Base-by-base conservation (phyloP, 108 stramenopile genomes). In the Epipyxis sp. region DNA sequence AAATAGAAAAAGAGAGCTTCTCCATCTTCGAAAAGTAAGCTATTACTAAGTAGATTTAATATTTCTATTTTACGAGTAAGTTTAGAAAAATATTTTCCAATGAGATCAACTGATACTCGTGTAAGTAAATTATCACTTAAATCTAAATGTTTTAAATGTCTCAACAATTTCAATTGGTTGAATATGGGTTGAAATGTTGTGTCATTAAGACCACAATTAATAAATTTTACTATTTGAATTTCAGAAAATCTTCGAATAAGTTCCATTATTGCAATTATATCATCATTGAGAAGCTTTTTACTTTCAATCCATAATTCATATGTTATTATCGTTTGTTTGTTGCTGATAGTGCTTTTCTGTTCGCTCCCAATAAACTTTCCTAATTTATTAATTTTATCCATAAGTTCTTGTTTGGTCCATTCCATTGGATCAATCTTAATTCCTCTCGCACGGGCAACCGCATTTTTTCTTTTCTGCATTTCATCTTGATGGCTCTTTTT, bases 91-190 rank as follows among this genome's bases (percentile, higher is more conserved):
- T 65, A 6, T 13, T 10, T 25, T 32, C 27, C 3, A 10, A 65
- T 16, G 6, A 25, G 6, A 35, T 3, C 25, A 37, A 65, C 34
- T 32, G 34, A 35, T 6, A 25, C 3, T 10, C 13, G 10, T 29
- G 61, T 65, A 6, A 65, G 61, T 35, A 13, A 10, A 65, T 65
- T 65, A 16, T 65, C 30, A 37, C 6, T 35, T 37, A 65, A 25
- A 65, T 65, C 3, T 6, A 65, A 6, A 10, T 65, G 30, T 32
- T 65, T 65, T 32, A 65, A 65, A 65, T 65, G 61, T 65, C 61
- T 29, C 27, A 65, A 29, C 10, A 10, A 16, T 37, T 65, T 65
- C 13, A 65, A 65, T 35, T 29, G 30, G 34, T 65, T 65, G 30
- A 65, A 3, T 10, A 65, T 37, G 27, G 10, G 3, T 65, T 35